Base-by-base conservation (phyloP, 257 asterid species). In the Solanum rostratum region DNA sequence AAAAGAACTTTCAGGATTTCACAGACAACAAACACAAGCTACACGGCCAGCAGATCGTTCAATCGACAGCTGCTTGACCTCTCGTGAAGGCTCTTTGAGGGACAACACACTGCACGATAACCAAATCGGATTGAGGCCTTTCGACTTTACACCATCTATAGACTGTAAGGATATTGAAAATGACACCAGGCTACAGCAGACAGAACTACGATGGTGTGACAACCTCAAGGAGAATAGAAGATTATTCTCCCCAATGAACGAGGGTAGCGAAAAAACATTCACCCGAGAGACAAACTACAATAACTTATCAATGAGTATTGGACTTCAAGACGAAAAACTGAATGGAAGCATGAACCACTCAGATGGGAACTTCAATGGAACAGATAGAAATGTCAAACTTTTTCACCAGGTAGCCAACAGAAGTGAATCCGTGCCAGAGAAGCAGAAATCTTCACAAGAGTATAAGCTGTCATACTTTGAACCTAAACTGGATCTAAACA, bases 401-500 rank as follows among this genome's bases (percentile, higher is more conserved):
- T 70, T 71, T 33, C 86, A 87, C 55, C 85, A 84, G 57, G 78
- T 70, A 49, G 54, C 83, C 16, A 73, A 52, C 53, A 76, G 84
- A 54, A 79, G 54, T n/a, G 88, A 88, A 82, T 69, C 87, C n/a
- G 74, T 46, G 57, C 79, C 65, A 37, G 95, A 92, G 86, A 88
- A 85, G 88, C 90, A 88, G 85, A 91, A 85, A 87, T 43, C 84
- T 46, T 19, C 86, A 15, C 73, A 91, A 60, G 92, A 89, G 82
- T 74, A 82, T 70, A 91, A 90, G 82, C 86, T 85, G 41, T 89
- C 93, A 20, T 86, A 87, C 85, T 88, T 92, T 78, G 84, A 91
- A 46, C 85, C 97, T 80, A 93, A 90, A 87, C 88, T 96, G 82
- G 99, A 96, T 90, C 93, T 94, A 63, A 94, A 96, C 91, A 82